Base-by-base conservation (phyloP, 495 filamentous ascomycete species). In the Penicillium macrosclerotiorum region DNA sequence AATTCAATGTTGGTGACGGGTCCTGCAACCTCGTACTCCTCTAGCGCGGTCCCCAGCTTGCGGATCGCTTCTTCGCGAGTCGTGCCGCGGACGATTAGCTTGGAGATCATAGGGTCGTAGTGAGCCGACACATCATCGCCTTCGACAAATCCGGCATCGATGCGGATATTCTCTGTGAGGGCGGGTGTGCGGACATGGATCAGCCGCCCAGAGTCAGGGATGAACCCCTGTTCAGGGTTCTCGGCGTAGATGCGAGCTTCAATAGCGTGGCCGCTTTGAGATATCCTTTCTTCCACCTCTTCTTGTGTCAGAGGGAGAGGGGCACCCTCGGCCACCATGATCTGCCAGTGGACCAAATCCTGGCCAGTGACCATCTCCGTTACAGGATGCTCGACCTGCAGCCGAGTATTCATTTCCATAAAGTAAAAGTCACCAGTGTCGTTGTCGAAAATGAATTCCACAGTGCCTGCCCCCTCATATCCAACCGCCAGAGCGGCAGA, bases 381-480 rank as follows among this genome's bases (percentile, higher is more conserved):
- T 16, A 97, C 93, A 7, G 93, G 94, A 55, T 99, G 93, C 66
- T 98, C 93, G 17, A 98, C 93, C 62, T 98, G 93, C 7, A 98
- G 75, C 39, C 93, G 79, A 0, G 93, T 96, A 69, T 98, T 98
- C 93, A 97, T 97, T 68, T 98, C 93, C 93, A 98, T 97, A 68
- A 99, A 99, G 73, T 89, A 99, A 67, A 97, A 97, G 33, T 91
- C 77, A 6, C 86, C 88, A 0, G 84, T 85, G 48, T 96, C 94
- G 56, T 93, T 94, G 72, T 99, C 94, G 45, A 99, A 91, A 47
- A 99, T 99, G 64, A 96, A 98, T 62, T 99, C 93, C 5, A 99
- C 93, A 0, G 93, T 99, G 3, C 93, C 93, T 16, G 93, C 93
- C 16, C 93, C 94, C 57, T 94, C 88, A 57, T 99, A 99, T 11